Evolutionary conservation across 179 eudicot species (phyloP), one percentile per base, ranked within the genome.

Genomic region (Drosera spatulata): DNA sequence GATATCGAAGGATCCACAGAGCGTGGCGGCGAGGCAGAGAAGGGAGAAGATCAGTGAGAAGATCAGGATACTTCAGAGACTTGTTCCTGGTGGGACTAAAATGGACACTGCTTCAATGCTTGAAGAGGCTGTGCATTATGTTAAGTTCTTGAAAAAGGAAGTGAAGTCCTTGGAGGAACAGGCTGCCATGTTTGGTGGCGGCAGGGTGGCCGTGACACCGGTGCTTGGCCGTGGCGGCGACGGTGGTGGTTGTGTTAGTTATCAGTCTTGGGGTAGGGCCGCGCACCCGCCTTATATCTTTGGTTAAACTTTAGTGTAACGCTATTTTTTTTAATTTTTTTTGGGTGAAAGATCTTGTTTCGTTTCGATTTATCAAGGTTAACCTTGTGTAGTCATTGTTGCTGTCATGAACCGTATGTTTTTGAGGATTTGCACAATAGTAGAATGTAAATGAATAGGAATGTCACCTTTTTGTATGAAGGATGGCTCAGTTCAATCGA

Each of bases 31-130:
- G 14, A 64, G 80, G 53, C 84, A 71, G n/a, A 63, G 84, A 58
- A 66, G 84, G 62, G 77, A 80, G 61, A 57, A 74, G 70, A 76
- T 80, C 4, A 76, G 84, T 57, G 74, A 80, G 63, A 62, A 60
- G 74, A 73, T 80, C 3, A 68, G 81, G 60, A 73, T 80, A 10
- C 60, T 80, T 56, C 81, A 73, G 62, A 68, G 81, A 51, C 61
- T 80, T 33, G 84, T 22, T 22, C 33, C 33, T 22, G 33, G 33
- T 22, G 33, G 33, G 33, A 22, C 33, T 22, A 22, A 22, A 58
- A 63, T 80, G 79, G 84, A 80, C 40, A 80, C 84, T 8, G 81
- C 84, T 44, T 76, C 81, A 0, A 80, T 76, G 84, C 38, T 80
- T 58, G 84, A 80, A 7, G 84, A 80, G 61, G 84, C 81, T 1